Base-by-base conservation (phyloP, 345 rosid genomes). In the Salix purpurea region DNA sequence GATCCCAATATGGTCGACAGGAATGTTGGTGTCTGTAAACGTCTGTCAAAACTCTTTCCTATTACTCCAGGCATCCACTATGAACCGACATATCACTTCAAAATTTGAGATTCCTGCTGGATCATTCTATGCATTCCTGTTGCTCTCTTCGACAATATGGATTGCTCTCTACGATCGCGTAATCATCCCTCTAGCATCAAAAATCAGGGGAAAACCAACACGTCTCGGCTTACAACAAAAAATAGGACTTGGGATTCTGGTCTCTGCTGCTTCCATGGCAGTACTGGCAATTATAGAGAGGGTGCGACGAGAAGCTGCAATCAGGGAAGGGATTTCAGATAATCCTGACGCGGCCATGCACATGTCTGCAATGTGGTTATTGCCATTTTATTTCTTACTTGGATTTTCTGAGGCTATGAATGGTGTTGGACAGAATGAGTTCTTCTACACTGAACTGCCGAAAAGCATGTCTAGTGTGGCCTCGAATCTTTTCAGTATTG, bases 281-380 rank as follows among this genome's bases (percentile, higher is more conserved):
- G 84, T 87, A 32, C 84, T 90, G 24, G 97, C 90, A 39, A 65
- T 85, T 23, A 85, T 88, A 0, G 98, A 90, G 83, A 87, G 79
- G 44, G 62, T 84, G 12, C 86, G 98, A 66, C 75, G 97, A 74
- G 85, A 74, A 68, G 84, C 72, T 71, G 97, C 98, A 18, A 73
- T 89, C 21, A 75, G 28, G 34, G 89, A 89, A 76, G 97, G 98
- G 16, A 78, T 73, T 58, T 46, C 28, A 58, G 84, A 86, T 83
- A 81, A 82, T 65, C 83, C 90, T 1, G 54, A 10, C 50, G 90
- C 82, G 1, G 85, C 84, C 54, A 74, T 83, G 70, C 39, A 70
- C 72, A 89, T 91, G 87, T 94, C 98, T 6, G 98, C 94, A 0
- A 79, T 90, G 90, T 91, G 98, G 94, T 88, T 91, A 1, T 83